Evolutionary conservation across 257 asterid species (phyloP).

Genomic region (Solanum sejunctum): DNA sequence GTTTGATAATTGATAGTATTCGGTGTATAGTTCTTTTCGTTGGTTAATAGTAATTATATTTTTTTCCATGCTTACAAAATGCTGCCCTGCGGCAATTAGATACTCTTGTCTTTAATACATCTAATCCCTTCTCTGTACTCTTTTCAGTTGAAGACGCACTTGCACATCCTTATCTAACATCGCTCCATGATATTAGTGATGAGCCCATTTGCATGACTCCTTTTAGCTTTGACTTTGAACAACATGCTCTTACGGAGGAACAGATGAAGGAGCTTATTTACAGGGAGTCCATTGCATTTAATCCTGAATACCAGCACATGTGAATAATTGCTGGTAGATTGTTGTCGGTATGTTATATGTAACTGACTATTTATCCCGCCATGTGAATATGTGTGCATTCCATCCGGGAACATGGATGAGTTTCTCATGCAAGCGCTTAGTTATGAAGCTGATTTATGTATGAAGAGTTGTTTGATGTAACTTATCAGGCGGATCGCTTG

Average conservation of each 20-base stretch:
- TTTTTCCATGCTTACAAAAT: neutral
- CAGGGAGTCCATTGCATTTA: slow-evolving; percentile 81
- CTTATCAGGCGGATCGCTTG: slow-evolving; percentile 1
- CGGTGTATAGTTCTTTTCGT: neutral
- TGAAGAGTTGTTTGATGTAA: slow-evolving; percentile 1
- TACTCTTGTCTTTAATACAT: neutral
- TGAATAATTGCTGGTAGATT: slow-evolving; percentile 15
- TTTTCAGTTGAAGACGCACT: slow-evolving; percentile 80
- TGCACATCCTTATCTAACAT: slow-evolving; percentile 84
- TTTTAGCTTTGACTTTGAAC: slow-evolving; percentile 89
- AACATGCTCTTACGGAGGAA: slow-evolving; percentile 85
- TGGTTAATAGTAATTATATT: neutral
- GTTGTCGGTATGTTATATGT: neutral
- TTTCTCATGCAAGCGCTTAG: neutral
- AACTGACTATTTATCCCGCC: neutral
- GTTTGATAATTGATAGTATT: neutral
- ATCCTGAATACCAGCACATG: slow-evolving; percentile 73
- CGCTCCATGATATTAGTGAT: slow-evolving; percentile 93
- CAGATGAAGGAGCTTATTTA: slow-evolving; percentile 97
- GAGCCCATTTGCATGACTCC: slow-evolving; percentile 79
- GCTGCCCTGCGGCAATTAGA: neutral
- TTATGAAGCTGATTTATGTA: neutral
- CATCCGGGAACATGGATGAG: neutral
- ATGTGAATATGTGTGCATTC: slow-evolving; percentile 10
- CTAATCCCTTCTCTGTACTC: neutral